Evolutionary conservation across 352 stramenopile species (phyloP), one percentile per base, ranked within the genome.

Genomic region (Phytophthora meadii): DNA sequence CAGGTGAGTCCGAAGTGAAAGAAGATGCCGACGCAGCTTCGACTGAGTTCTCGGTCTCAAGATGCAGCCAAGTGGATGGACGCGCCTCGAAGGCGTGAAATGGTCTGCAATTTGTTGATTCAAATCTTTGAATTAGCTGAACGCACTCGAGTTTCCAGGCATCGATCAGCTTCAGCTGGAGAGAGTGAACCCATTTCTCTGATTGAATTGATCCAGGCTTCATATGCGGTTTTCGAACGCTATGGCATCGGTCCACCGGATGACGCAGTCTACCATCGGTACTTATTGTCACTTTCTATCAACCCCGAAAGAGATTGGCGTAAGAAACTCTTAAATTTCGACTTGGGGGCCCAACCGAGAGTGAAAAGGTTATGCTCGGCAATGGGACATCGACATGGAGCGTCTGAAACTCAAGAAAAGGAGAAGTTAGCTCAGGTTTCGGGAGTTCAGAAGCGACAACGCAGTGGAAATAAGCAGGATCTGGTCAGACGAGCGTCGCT

Each of bases 151-250:
- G 62, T 57, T 30, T 41, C 55, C 4, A 70, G 65, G 25, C 52
- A 27, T 32, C 34, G 34, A n/a, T 15, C 46, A 10, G 8, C 47
- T 25, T 22, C 44, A 24, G 7, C 39, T 10, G 54, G 39, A 17
- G 44, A 54, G 14, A 28, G 24, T 5, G 34, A 65, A 3, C 54
- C 76, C 7, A 52, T 91, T 44, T 84, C 80, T 59, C 65, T 91
- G 4, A 82, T 88, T 34, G 83, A 90, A 45, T 65, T 92, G 15
- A 82, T 90, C 27, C 73, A 90, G 45, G 79, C 81, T 28, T 88
- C 83, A 2, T 76, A 71, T 30, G 57, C 47, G 0, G 74, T 92
- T 12, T 86, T 92, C 41, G 71, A 80, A 24, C 81, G 70, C 19
- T 84, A 81, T 36, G 60, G 69, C 4, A 80, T 88, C 30, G 50